Base-by-base conservation (phyloP, 2,329 filamentous ascomycete genomes). In the Orbilia javanica region DNA sequence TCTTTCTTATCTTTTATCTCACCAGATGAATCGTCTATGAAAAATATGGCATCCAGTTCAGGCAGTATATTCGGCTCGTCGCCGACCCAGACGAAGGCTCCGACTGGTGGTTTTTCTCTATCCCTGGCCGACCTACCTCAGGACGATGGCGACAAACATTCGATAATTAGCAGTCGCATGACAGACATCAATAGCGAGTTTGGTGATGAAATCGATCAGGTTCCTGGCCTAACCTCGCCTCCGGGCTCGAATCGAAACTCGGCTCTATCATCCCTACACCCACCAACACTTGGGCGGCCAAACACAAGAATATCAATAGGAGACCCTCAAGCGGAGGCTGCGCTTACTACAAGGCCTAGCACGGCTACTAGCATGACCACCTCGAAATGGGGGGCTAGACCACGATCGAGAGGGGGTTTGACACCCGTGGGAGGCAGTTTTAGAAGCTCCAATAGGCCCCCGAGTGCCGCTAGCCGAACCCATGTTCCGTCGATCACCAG, bases 401-500 rank as follows among this genome's bases (percentile, higher is more conserved):
- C 80, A 44, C 79, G 80, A 46, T 82, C 81, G 18, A 79, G 78
- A 50, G 77, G 81, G 29, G 81, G 80, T 4, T 36, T 81, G 63
- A 79, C 80, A n/a, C 80, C 80, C 4, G 74, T 79, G 52, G 80
- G 79, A n/a, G 80, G 81, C 11, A 81, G 81, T 60, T 72, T 81
- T 42, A 87, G 84, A 83, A 89, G 66, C 44, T 77, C 73, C 6
- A 77, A 84, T 80, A 88, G 88, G 80, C 91, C 87, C 66, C 87
- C 87, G 15, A 95, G 91, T 80, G 88, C 92, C 48, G 87, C 91
- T 53, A 94, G 91, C 83, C 89, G 91, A 82, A 96, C 93, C 48
- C 96, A 99, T 86, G 94, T 97, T 20, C 94, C 96, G 0, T 94
- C 92, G 1, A 86, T 99, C 66, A 91, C 93, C 1, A 94, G 93